These are phyloP conservation scores for Ophiostoma tasmaniense DNA, from an alignment of 2,329 filamentous ascomycete genomes.

Conservation along the genomic window DNA sequence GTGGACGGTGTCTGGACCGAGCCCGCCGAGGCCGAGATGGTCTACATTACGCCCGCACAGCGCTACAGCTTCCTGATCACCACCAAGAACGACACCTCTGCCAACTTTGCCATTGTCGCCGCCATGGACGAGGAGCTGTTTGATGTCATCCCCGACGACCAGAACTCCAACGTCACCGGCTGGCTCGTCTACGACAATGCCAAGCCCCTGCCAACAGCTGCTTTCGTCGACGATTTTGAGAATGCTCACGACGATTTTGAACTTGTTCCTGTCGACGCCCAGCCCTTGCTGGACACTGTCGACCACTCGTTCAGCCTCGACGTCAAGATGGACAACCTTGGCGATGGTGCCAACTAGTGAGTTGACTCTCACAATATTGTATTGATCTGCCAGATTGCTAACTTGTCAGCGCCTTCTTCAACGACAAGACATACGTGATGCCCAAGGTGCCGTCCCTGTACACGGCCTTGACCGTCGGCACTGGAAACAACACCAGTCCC, in stretches of 20 bases:
- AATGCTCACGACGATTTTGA: conserved; percentile 60
- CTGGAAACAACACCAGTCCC: conserved; percentile 49
- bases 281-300: conserved; percentile 50
- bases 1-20: conserved; percentile 64
- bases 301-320: conserved; percentile 55
- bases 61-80: conserved; percentile 55
- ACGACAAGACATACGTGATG: conserved; percentile 64
- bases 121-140: conserved; percentile 68
- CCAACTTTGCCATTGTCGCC: conserved; percentile 59
- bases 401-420: conserved; percentile 62
- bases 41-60: conserved; percentile 62
- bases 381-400: too few species aligned
- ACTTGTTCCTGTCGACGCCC: conserved; percentile 60
- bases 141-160: conserved; percentile 53
- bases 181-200: conserved; percentile 52
- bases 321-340: conserved; percentile 58
- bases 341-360: conserved; percentile 59
- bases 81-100: conserved; percentile 55
- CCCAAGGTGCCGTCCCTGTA: conserved; percentile 76
- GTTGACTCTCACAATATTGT: too few species aligned
- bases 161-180: conserved; percentile 60
- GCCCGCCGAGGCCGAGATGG: conserved; percentile 48
- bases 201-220: conserved; percentile 41
- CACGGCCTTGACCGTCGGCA: conserved; percentile 57
- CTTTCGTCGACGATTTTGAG: conserved; percentile 50